phyloP scores from a whole-genome alignment of 345 rosid genomes.

The Melaleuca quinquenervia region DNA sequence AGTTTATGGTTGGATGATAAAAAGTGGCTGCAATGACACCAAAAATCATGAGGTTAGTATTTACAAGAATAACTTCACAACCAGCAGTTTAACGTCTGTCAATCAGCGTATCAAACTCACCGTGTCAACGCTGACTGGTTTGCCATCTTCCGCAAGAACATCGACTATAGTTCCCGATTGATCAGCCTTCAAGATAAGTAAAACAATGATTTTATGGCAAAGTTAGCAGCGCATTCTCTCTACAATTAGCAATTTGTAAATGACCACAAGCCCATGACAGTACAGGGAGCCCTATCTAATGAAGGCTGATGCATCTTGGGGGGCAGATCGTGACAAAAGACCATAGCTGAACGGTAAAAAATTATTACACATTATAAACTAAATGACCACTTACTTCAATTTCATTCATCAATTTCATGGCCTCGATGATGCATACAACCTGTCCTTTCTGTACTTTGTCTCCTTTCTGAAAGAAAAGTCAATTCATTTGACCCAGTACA shows the following conservation, averaged over 20 bases:
- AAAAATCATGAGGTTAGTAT: not conserved
- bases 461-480: slow-evolving; percentile 45
- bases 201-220: not conserved
- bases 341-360: not conserved
- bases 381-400: slow-evolving; percentile 53
- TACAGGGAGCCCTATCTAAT: not conserved
- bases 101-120: slow-evolving; percentile 21
- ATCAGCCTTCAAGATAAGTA: slow-evolving; percentile 43
- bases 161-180: slow-evolving; percentile 71
- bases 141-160: slow-evolving; percentile 63
- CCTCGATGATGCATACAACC: slow-evolving; percentile 76
- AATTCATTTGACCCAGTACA: not conserved
- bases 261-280: not conserved
- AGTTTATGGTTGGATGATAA: slow-evolving; percentile 60
- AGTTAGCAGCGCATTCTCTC: not conserved
- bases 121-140: slow-evolving; percentile 56
- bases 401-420: slow-evolving; percentile 96
- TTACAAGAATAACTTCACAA: not conserved
- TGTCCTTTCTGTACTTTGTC: slow-evolving; percentile 95
- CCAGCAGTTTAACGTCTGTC: not conserved
- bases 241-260: not conserved
- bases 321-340: not conserved
- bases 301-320: not conserved
- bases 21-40: slow-evolving; percentile 47
- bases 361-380: not conserved